Conservation (phyloP, 1,284 basidiomycete genomes). For the Gymnopus androsaceus region DNA sequence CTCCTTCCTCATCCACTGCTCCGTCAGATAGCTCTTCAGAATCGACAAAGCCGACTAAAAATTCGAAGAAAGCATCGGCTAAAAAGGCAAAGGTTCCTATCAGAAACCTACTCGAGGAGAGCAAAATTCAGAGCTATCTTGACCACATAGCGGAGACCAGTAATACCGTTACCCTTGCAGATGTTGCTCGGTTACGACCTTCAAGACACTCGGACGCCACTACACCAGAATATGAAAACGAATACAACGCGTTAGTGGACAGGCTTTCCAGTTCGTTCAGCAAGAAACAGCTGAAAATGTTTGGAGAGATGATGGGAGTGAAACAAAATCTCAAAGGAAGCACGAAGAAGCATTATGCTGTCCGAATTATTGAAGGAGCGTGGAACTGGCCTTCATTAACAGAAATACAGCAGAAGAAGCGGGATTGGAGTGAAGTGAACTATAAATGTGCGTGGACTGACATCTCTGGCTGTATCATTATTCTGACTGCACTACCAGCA, state of each 20-base stretch:
- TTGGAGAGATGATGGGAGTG: conserved; percentile 43
- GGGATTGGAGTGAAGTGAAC: conserved; percentile 55
- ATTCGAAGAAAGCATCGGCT: neutral
- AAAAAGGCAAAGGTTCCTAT: conserved; percentile 13
- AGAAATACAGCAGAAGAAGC: conserved; percentile 49
- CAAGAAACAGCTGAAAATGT: conserved; percentile 55
- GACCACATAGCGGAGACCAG: conserved; percentile 47
- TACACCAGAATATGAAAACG: conserved; percentile 48
- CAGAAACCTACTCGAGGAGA: conserved; percentile 36
- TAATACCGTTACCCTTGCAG: conserved; percentile 48
- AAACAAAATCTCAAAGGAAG: conserved; percentile 24
- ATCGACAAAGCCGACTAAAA: neutral
- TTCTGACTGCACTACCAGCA: conserved; percentile 37
- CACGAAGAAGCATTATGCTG: conserved; percentile 50
- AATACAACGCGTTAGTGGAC: conserved; percentile 53
- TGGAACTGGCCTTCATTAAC: conserved; percentile 70
- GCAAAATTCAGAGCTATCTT: conserved; percentile 57
- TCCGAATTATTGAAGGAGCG: conserved; percentile 58
- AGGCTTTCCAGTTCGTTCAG: conserved; percentile 65
- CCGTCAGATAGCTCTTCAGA: neutral
- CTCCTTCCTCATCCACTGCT: neutral
- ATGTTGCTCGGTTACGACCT: conserved; percentile 57
- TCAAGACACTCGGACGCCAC: conserved; percentile 36
- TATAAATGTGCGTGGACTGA: conserved; percentile 45
- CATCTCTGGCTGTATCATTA: conserved; percentile 5